Evolutionary conservation across 768 basidiomycete species (phyloP).

Genomic region (Porpolomopsis calyptriformis): DNA sequence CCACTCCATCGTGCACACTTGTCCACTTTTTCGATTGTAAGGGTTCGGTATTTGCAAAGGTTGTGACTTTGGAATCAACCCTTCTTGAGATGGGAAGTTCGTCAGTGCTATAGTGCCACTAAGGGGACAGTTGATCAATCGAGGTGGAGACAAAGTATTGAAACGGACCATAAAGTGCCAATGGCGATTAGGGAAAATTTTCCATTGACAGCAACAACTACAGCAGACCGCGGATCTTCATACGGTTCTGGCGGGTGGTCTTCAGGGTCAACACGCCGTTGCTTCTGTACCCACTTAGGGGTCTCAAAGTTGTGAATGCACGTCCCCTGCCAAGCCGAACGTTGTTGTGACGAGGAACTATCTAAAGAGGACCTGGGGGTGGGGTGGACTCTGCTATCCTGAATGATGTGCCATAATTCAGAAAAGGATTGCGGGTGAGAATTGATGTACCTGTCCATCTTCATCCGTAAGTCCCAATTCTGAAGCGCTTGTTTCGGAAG

Average conservation of each 20-base stretch:
- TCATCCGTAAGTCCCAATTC: conserved; percentile 14
- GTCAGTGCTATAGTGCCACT: conserved; percentile 63
- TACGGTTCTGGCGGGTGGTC: conserved; percentile 29
- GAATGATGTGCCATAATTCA: not conserved
- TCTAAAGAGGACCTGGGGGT: conserved; percentile 10
- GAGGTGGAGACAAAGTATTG: conserved; percentile 4
- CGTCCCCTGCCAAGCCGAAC: conserved; percentile 57
- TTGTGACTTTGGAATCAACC: conserved; percentile 49
- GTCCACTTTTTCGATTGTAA: conserved; percentile 47
- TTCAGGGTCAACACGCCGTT: conserved; percentile 43
- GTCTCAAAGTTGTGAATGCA: conserved; percentile 69
- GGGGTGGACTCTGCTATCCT: not conserved
- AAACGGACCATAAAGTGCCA: conserved; percentile 57
- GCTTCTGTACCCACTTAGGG: conserved; percentile 75
- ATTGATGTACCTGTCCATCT: conserved; percentile 13
- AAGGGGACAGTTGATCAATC: conserved; percentile 1
- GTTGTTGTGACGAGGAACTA: conserved; percentile 14
- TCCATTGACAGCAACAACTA: conserved; percentile 57
- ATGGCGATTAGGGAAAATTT: conserved; percentile 78
- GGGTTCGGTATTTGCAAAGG: conserved; percentile 52
- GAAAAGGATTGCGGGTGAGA: not conserved
- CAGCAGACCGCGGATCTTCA: conserved; percentile 56
- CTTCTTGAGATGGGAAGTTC: conserved; percentile 55
- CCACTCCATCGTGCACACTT: conserved; percentile 71
- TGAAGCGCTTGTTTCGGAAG: conserved; percentile 9